phyloP scores from a whole-genome alignment of 73 alveolate genomes.

The Paramecium pentaurelia region DNA sequence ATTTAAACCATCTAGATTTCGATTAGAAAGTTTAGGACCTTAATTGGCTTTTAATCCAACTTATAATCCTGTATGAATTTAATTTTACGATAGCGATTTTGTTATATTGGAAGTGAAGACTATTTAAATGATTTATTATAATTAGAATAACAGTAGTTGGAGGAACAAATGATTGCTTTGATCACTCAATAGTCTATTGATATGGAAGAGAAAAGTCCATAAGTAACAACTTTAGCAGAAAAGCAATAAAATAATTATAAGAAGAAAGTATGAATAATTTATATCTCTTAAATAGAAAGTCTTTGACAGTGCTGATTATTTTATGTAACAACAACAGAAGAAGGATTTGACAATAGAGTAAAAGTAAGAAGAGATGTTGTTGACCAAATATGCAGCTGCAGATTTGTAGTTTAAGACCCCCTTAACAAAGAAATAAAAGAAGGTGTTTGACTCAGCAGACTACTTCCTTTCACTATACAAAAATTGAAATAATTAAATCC shows the following conservation, averaged over 20 bases:
- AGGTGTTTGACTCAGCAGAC: slow-evolving; percentile 42
- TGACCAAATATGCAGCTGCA: slow-evolving; percentile 16
- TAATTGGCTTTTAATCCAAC: not conserved
- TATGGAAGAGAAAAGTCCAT: not conserved
- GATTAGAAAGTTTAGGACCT: slow-evolving; percentile 27
- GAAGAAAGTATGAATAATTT: not conserved
- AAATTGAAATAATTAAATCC: slow-evolving; percentile 37
- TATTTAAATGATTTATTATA: not conserved
- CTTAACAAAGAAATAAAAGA: slow-evolving; percentile 22
- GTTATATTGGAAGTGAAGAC: slow-evolving; percentile 13
- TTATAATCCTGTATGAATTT: slow-evolving; percentile 15
- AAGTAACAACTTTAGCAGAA: not conserved
- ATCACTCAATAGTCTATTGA: not conserved
- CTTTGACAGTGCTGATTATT: slow-evolving; percentile 43
- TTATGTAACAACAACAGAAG: not conserved
- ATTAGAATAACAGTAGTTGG: not conserved
- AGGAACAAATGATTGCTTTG: slow-evolving; percentile 23
- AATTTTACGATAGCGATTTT: not conserved
- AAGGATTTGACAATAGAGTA: not conserved
- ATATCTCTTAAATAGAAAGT: not conserved
- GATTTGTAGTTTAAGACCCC: not conserved
- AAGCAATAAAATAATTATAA: not conserved
- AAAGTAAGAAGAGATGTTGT: not conserved
- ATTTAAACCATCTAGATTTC: slow-evolving; percentile 41
- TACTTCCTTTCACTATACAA: slow-evolving; percentile 26